Conservation (phyloP, 768 basidiomycete genomes). For the Leucosporidium yakuticum region DNA sequence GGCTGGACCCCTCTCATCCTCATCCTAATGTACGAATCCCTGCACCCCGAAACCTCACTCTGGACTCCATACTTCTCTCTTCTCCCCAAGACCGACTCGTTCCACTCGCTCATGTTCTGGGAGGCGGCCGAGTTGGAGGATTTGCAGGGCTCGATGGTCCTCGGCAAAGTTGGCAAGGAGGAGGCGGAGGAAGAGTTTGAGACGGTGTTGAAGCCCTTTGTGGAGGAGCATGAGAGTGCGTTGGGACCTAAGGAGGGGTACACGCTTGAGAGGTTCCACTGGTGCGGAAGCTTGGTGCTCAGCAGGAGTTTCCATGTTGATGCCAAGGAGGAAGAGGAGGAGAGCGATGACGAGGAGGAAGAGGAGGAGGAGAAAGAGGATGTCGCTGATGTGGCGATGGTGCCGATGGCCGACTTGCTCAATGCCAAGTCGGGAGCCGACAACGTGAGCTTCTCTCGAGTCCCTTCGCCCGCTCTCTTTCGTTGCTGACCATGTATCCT, state of each 20-base stretch:
- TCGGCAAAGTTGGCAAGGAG: conserved; percentile 79
- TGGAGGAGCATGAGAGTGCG: conserved; percentile 65
- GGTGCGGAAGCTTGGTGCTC: conserved; percentile 84
- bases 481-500: background rate
- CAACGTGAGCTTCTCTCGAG: conserved; percentile 55
- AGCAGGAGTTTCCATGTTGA: conserved; percentile 87
- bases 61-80: conserved; percentile 69
- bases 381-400: conserved; percentile 71
- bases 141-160: conserved; percentile 75
- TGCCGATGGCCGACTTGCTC: conserved; percentile 92
- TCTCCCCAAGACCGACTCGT: conserved; percentile 56
- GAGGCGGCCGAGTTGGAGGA: conserved; percentile 61
- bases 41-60: conserved; percentile 50
- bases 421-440: conserved; percentile 80
- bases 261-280: conserved; percentile 68
- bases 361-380: conserved; percentile 33
- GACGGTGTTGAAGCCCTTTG: conserved; percentile 61
- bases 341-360: conserved; percentile 41
- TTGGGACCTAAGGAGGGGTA: conserved; percentile 56
- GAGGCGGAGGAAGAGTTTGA: conserved; percentile 71
- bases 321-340: conserved; percentile 39
- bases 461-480: background rate
- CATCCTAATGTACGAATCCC: conserved; percentile 90
- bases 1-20: conserved; percentile 84
- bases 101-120: conserved; percentile 97